Evolutionary conservation across 495 filamentous ascomycete species (phyloP), one percentile per base, ranked within the genome.

Genomic region (Penicillium waksmanii): DNA sequence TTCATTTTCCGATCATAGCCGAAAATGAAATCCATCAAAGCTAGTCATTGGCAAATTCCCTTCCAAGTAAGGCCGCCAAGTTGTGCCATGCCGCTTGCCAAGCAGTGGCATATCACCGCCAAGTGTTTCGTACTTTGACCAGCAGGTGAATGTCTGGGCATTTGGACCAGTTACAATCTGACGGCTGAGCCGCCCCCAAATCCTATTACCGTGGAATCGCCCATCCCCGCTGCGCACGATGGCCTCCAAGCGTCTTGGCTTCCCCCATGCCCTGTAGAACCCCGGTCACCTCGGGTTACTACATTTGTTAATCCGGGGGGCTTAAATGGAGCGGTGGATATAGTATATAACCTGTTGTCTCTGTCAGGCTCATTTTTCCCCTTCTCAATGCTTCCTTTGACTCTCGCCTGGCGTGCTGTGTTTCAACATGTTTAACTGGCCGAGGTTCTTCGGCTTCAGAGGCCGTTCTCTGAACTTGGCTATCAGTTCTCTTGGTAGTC

Each of bases 401-500:
- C 58, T 36, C 52, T 56, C 57, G 50, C 51, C 38, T 43, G 49
- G 50, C 55, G 50, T 44, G 51, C 60, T 46, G 47, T 33, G 60
- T 51, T 36, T 27, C 66, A 73, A 47, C 46, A 78, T 78, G 76
- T 75, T 78, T 65, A 73, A 72, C 15, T 68, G 67, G 40, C 70
- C 72, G 25, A 73, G 68, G 47, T 89, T 79, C 69, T 86, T 88
- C 55, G 88, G 88, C 66, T 83, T 85, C 57, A 79, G 78, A 64
- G 88, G 88, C 76, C 65, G 79, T 38, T 72, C 76, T 71, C 80
- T 90, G 44, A 89, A 89, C 63, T 75, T 85, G 65, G 86, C 85
- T 43, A 85, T 91, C 51, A 86, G 84, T 58, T 77, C 84, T 9
- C 81, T 90, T 42, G 87, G 86, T 51, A 87, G 87, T 66, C 80